phyloP scores from a whole-genome alignment of 306 rosid genomes.

The Dalbergia oliveri region DNA sequence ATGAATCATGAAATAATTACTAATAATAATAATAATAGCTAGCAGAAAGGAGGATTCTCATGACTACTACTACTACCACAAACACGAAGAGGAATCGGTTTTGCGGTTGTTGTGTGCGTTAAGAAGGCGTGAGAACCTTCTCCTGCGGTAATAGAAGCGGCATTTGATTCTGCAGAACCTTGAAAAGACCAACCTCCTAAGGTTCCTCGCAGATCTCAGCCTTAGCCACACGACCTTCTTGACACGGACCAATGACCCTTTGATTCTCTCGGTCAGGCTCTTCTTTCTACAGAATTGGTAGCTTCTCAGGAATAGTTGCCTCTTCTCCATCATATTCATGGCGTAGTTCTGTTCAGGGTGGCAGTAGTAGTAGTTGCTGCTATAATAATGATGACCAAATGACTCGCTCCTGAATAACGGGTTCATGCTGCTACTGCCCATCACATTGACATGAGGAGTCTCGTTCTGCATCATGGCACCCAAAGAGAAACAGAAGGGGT shows the following conservation, averaged over 20 bases:
- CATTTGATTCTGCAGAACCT: slow-evolving; percentile 55
- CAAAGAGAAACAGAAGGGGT: neutral
- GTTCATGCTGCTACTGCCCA: slow-evolving; percentile 27
- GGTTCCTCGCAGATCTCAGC: slow-evolving; percentile 56
- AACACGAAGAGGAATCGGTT: slow-evolving; percentile 48
- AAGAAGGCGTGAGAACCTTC: slow-evolving; percentile 56
- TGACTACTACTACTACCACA: slow-evolving; percentile 46
- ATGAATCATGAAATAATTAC: neutral
- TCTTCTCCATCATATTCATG: slow-evolving; percentile 69
- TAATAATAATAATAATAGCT: neutral
- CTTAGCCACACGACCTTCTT: slow-evolving; percentile 59
- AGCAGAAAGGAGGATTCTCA: neutral
- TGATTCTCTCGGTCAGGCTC: slow-evolving; percentile 63
- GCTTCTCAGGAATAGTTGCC: slow-evolving; percentile 84
- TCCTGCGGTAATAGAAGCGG: slow-evolving; percentile 61
- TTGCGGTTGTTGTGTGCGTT: slow-evolving; percentile 43
- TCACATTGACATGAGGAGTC: slow-evolving; percentile 1
- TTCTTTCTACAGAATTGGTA: slow-evolving; percentile 77
- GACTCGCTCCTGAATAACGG: slow-evolving; percentile 64
- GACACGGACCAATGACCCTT: slow-evolving; percentile 62
- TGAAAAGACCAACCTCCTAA: slow-evolving; percentile 55
- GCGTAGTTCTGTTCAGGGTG: slow-evolving; percentile 48
- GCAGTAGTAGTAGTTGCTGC: slow-evolving; percentile 4
- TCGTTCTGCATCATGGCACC: slow-evolving; percentile 34
- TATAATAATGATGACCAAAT: slow-evolving; percentile 35